Conservation (phyloP, 345 rosid genomes). For the Pugionium cornutum region DNA sequence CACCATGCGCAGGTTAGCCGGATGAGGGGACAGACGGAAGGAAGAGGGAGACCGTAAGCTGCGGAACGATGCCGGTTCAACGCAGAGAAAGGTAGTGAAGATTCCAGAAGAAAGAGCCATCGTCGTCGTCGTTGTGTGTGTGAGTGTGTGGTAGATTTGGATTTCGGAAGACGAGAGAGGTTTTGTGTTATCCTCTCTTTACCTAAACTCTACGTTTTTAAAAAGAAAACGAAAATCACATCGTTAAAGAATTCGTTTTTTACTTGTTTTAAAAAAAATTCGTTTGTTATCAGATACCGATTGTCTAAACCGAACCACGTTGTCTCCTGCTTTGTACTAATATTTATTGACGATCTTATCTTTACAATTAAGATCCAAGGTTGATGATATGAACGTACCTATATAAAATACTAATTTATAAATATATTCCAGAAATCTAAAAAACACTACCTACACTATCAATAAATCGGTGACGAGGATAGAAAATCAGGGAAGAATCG, state of each 20-base stretch:
- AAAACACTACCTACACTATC: no score
- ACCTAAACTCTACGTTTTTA: not conserved
- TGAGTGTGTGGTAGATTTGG: constrained; percentile 15
- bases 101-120: constrained; percentile 59
- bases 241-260: no score
- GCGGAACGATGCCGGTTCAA: constrained; percentile 44
- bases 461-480: no score
- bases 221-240: not conserved
- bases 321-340: not conserved
- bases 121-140: constrained; percentile 1
- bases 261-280: no score
- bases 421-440: no score
- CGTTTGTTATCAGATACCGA: no score
- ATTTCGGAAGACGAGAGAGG: constrained; percentile 36
- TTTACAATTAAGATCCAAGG: no score
- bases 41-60: constrained; percentile 28
- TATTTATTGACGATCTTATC: no score
- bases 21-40: constrained; percentile 14
- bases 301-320: not conserved
- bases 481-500: not conserved
- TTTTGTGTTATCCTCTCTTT: constrained; percentile 49
- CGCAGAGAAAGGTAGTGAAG: constrained; percentile 46
- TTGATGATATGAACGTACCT: no score
- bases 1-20: constrained; percentile 37
- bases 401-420: no score